phyloP scores from a whole-genome alignment of 2,329 filamentous ascomycete species.

The Beauveria caledonica region DNA sequence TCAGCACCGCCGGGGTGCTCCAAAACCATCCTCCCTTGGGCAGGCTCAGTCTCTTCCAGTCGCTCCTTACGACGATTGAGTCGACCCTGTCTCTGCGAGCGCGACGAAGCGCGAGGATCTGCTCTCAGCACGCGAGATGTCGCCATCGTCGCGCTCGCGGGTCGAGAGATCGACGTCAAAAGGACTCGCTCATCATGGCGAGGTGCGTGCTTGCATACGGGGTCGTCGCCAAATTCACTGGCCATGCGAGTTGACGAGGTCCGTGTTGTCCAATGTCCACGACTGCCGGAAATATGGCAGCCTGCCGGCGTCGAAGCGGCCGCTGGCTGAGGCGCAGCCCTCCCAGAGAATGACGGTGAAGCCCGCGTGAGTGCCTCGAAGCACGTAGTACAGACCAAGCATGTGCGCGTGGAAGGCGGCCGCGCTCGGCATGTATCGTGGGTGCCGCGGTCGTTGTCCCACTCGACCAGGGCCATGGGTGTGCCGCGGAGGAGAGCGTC shows the following conservation, averaged over 20 bases:
- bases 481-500: conserved; percentile 41
- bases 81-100: conserved; percentile 45
- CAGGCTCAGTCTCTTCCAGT: conserved; percentile 49
- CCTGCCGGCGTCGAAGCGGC: conserved; percentile 54
- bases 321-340: conserved; percentile 57
- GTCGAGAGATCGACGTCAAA: conserved; percentile 55
- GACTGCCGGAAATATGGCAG: conserved; percentile 57
- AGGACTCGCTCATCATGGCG: conserved; percentile 60
- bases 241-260: conserved; percentile 49
- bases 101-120: conserved; percentile 38
- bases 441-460: conserved; percentile 59
- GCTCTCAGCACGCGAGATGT: conserved; percentile 41
- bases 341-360: conserved; percentile 58
- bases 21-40: conserved; percentile 48
- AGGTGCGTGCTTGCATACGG: conserved; percentile 57
- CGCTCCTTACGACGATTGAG: conserved; percentile 49
- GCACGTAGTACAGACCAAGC: conserved; percentile 53
- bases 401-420: conserved; percentile 51
- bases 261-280: conserved; percentile 59
- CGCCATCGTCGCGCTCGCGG: conserved; percentile 31
- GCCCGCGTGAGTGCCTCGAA: conserved; percentile 49
- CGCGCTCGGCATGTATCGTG: conserved; percentile 49
- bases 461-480: conserved; percentile 54
- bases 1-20: no score
- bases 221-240: conserved; percentile 57